Conservation (phyloP, 2,329 filamentous ascomycete species). For the Arthrinium phaeospermum region DNA sequence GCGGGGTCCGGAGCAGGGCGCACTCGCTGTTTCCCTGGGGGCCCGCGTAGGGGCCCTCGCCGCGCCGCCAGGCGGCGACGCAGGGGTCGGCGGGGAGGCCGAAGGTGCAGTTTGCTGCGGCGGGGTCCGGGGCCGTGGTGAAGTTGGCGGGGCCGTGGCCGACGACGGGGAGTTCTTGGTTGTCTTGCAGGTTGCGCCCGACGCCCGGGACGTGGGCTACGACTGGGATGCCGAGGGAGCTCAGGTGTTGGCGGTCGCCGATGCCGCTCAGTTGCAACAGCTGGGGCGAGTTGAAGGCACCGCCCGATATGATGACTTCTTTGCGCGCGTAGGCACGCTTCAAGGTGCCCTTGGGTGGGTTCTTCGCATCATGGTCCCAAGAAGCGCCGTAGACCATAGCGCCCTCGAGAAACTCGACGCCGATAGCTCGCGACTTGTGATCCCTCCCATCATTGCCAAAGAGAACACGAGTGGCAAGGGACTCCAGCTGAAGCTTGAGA, state of each 20-base stretch:
- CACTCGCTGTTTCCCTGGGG: slow-evolving; percentile 11
- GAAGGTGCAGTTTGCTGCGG: slow-evolving; percentile 2
- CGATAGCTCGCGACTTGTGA: slow-evolving; percentile 25
- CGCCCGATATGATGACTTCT: slow-evolving; percentile 55
- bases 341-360: slow-evolving; percentile 30
- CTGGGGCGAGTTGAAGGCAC: slow-evolving; percentile 54
- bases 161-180: slow-evolving; percentile 42
- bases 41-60: not conserved
- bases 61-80: not conserved
- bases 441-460: slow-evolving; percentile 16
- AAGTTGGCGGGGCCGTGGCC: slow-evolving; percentile 24
- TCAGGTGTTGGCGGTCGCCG: slow-evolving; percentile 46
- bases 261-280: slow-evolving; percentile 56
- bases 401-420: slow-evolving; percentile 31
- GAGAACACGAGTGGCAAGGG: slow-evolving; percentile 28
- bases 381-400: slow-evolving; percentile 38
- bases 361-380: slow-evolving; percentile 28
- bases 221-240: slow-evolving; percentile 46
- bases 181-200: slow-evolving; percentile 54
- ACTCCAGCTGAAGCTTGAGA: slow-evolving; percentile 39
- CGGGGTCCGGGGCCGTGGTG: not conserved
- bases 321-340: slow-evolving; percentile 36
- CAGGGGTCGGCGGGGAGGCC: slow-evolving; percentile 12
- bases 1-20: not conserved
- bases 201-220: slow-evolving; percentile 52